Conservation (phyloP, 169 alveolate species). For the Babesia caballi region DNA sequence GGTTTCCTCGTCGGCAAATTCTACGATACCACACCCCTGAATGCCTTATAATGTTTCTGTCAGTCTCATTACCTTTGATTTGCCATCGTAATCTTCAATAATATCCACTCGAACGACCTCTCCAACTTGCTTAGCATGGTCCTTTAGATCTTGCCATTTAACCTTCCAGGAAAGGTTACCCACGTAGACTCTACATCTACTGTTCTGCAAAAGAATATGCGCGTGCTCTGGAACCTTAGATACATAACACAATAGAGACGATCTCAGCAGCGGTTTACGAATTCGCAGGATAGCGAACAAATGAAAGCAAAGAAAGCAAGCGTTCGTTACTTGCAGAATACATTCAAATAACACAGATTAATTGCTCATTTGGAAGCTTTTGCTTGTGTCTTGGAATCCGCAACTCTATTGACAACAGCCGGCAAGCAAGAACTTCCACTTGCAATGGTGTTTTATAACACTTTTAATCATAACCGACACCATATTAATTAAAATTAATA, state of each 20-base stretch:
- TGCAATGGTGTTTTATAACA: too few species aligned
- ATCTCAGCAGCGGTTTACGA: neutral
- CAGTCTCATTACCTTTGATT: constrained; percentile 69
- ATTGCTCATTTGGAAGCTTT: neutral
- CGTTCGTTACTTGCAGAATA: neutral
- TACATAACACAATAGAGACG: neutral
- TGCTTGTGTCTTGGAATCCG: neutral
- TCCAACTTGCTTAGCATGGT: constrained; percentile 88
- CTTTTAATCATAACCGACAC: too few species aligned
- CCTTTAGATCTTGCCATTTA: constrained; percentile 86
- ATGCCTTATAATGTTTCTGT: neutral
- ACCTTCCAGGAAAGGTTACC: constrained; percentile 89
- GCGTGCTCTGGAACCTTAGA: neutral
- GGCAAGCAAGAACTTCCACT: neutral
- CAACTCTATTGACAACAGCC: neutral
- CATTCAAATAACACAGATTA: neutral
- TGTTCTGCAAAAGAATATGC: neutral
- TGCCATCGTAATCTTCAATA: constrained; percentile 85
- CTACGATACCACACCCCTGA: constrained; percentile 84
- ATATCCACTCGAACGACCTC: constrained; percentile 87
- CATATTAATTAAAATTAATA: neutral
- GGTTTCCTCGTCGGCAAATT: constrained; percentile 75
- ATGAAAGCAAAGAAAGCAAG: neutral
- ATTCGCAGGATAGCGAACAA: neutral
- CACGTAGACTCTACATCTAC: constrained; percentile 85